Evolutionary conservation across 23 red algal species (phyloP).

Genomic region (Gracilariopsis chorda): DNA sequence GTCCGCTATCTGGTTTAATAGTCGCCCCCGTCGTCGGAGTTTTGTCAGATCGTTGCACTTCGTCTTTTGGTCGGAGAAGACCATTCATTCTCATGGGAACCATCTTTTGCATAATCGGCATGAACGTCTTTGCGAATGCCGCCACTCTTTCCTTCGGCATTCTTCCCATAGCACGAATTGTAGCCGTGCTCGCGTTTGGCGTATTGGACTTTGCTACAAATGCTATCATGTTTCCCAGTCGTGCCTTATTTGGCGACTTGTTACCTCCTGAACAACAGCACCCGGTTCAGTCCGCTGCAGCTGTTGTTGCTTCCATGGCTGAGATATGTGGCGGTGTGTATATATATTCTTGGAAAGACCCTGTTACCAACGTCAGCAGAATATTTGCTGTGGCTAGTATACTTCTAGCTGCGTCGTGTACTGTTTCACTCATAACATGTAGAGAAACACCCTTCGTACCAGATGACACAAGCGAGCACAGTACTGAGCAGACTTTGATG

Average conservation of each 20-base stretch:
- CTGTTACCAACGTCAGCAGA: constrained; percentile 45
- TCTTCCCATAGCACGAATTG: constrained; percentile 30
- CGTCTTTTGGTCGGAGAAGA: constrained; percentile 71
- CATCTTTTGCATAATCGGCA: constrained; percentile 48
- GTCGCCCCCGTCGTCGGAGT: constrained; percentile 78
- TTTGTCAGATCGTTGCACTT: constrained; percentile 70
- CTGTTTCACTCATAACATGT: constrained; percentile 46
- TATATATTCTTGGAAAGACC: constrained; percentile 63
- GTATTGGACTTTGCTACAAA: constrained; percentile 65
- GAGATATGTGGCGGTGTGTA: constrained; percentile 64
- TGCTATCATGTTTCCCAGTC: constrained; percentile 75
- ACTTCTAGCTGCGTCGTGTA: constrained; percentile 21
- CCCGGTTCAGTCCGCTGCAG: constrained; percentile 55
- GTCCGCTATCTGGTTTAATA: constrained; percentile 73
- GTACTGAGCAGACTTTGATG: background rate
- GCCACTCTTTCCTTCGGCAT: background rate
- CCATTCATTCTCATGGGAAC: constrained; percentile 75
- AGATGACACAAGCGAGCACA: background rate
- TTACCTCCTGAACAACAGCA: constrained; percentile 62
- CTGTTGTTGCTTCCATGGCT: constrained; percentile 63
- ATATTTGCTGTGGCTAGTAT: constrained; percentile 43
- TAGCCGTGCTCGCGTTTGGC: constrained; percentile 56
- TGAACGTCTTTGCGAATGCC: constrained; percentile 60
- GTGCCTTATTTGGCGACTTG: constrained; percentile 68
- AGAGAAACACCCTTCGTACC: constrained; percentile 33